These are phyloP conservation scores for Apocynum venetum DNA, from an alignment of 257 asterid genomes.

Conservation along the genomic window DNA sequence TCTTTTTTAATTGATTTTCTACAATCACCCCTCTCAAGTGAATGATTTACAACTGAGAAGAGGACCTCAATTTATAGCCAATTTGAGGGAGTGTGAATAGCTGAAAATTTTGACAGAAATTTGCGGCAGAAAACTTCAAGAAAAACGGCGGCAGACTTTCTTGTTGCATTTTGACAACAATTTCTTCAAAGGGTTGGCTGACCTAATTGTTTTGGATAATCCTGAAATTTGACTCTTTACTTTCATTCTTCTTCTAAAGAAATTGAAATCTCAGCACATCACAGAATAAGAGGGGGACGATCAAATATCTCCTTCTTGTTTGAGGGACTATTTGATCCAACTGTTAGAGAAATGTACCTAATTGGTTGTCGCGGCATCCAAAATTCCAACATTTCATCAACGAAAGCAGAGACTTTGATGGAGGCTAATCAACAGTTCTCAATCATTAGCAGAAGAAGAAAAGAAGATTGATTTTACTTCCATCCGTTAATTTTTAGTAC, in stretches of 20 bases:
- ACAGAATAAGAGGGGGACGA: conserved; percentile 2
- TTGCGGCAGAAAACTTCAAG: too few relatives aligned
- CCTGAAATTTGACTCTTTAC: too few relatives aligned
- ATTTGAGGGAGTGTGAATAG: too few relatives aligned
- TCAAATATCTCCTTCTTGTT: not conserved
- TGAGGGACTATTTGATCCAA: conserved; percentile 18
- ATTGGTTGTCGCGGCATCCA: conserved; percentile 15
- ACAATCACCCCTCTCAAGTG: too few relatives aligned
- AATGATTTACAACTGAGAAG: too few relatives aligned
- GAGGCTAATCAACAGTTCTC: conserved; percentile 18
- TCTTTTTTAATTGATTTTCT: too few relatives aligned
- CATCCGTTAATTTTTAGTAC: not conserved
- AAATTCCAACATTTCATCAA: not conserved
- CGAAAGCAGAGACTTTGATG: not conserved
- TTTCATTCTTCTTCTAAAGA: conserved; percentile 8
- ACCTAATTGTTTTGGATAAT: too few relatives aligned
- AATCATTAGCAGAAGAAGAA: conserved; percentile 17
- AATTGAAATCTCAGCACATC: conserved; percentile 16
- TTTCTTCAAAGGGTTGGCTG: too few relatives aligned
- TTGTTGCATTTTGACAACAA: too few relatives aligned
- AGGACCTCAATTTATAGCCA: too few relatives aligned
- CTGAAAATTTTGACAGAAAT: too few relatives aligned
- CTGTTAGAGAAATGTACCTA: conserved; percentile 11
- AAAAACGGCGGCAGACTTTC: too few relatives aligned
- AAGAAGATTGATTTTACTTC: conserved; percentile 16